Evolutionary conservation across 495 filamentous ascomycete genomes (phyloP), one percentile per base, ranked within the genome.

Genomic region (Acidiella bohemica): DNA sequence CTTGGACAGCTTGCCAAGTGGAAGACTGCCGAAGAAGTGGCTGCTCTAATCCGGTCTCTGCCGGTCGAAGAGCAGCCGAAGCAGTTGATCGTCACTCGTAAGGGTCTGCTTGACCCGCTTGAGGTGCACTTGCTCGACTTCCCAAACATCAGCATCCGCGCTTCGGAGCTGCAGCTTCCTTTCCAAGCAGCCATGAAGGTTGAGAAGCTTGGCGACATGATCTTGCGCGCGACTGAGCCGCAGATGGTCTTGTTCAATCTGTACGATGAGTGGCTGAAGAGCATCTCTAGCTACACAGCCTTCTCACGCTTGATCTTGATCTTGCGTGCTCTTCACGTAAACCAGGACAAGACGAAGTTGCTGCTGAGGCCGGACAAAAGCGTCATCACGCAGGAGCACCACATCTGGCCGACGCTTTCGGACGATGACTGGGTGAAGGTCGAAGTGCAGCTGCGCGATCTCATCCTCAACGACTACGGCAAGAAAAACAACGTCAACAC

Each of bases 121-220:
- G 92, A 99, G 60, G 92, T 99, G 24, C 92, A 96, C 52, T 61
- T 99, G 47, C 74, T 99, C 16, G 92, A 99, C 59, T 99, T 99
- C 70, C 92, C 92, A 29, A 99, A 99, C 54, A 99, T 99, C 46
- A 94, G 88, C 8, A 99, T 99, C 49, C 84, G 92, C 50, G 92
- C 92, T 28, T 99, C 92, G 0, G 92, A 99, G 64, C 65, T 99
- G 41, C 92, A 99, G 61, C 66, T 99, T 44, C 92, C 92, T 4
- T 99, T 99, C 81, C 92, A 99, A 59, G 92, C 92, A 32, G 92
- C 92, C 3, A 99, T 99, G 92, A 99, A 96, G 69, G 87, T 99
- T 27, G 92, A 99, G 63, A 96, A 95, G 59, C 70, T 99, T 21
- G 92, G 88, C 41, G 92, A 99, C 57, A 94, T 99, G 92, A 99